Conservation (phyloP, 257 asterid species). For the Handroanthus guayacan region DNA sequence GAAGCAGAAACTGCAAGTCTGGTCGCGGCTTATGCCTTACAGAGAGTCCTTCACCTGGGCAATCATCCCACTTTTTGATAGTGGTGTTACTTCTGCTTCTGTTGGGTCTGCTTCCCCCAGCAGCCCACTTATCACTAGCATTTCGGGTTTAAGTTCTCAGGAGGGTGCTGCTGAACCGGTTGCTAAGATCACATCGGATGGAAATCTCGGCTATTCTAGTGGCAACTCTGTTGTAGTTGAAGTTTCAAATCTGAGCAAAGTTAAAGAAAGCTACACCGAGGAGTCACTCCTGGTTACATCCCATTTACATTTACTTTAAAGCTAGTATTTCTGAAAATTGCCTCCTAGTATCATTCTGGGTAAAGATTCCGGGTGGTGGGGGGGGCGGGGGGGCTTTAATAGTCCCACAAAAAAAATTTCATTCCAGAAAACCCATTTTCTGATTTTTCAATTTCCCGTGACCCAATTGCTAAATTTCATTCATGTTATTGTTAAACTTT, state of each 20-base stretch:
- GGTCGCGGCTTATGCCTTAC: conserved; percentile 98
- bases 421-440: conserved; percentile 2
- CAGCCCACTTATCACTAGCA: conserved; percentile 88
- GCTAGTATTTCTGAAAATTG: conserved; percentile 18
- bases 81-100: conserved; percentile 73
- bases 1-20: conserved; percentile 95
- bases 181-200: conserved; percentile 84
- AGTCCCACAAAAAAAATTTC: not conserved
- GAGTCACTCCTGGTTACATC: conserved; percentile 87
- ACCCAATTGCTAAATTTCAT: not conserved
- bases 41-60: conserved; percentile 98
- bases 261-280: conserved; percentile 97
- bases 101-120: conserved; percentile 95
- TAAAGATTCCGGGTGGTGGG: too few relatives aligned
- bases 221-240: conserved; percentile 94
- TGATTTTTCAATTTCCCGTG: not conserved
- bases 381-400: too few relatives aligned
- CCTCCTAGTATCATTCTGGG: not conserved
- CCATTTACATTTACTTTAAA: conserved; percentile 20
- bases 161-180: conserved; percentile 78
- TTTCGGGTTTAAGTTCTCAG: conserved; percentile 73
- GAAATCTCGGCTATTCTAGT: conserved; percentile 87
- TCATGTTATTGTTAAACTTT: not conserved
- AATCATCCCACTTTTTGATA: conserved; percentile 93
- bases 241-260: conserved; percentile 97